Conservation (phyloP, 352 stramenopile genomes). For the Phytophthora cajani region DNA sequence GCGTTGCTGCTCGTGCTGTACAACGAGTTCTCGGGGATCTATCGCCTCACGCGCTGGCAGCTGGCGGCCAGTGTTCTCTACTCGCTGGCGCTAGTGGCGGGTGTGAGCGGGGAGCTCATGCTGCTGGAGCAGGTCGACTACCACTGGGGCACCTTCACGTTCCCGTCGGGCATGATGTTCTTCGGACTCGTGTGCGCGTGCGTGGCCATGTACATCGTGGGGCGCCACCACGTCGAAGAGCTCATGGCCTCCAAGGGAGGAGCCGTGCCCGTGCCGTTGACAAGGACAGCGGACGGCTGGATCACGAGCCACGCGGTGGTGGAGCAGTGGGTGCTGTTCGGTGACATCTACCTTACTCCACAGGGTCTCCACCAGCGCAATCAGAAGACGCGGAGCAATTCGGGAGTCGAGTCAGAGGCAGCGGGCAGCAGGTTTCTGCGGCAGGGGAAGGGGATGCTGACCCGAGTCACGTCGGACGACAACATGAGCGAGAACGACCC, state of each 20-base stretch:
- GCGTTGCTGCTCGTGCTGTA: conserved; percentile 75
- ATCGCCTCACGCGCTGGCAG: conserved; percentile 79
- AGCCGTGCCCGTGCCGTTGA: conserved; percentile 80
- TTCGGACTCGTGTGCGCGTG: conserved; percentile 77
- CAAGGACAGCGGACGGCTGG: conserved; percentile 76
- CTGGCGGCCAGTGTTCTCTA: conserved; percentile 79
- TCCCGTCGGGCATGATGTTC: conserved; percentile 80
- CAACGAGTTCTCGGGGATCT: conserved; percentile 79
- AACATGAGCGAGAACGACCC: conserved; percentile 67
- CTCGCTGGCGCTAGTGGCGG: conserved; percentile 64
- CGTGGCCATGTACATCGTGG: conserved; percentile 84
- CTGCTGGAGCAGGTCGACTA: conserved; percentile 78
- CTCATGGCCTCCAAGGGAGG: conserved; percentile 84
- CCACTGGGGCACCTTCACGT: conserved; percentile 75
- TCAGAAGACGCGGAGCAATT: conserved; percentile 60
- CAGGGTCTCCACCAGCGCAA: conserved; percentile 69
- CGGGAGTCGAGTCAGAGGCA: conserved; percentile 49
- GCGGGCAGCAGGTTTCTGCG: conserved; percentile 48
- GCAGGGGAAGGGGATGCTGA: conserved; percentile 56
- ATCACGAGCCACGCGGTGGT: conserved; percentile 83
- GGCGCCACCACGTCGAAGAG: conserved; percentile 78
- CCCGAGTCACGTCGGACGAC: conserved; percentile 40
- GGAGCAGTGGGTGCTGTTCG: conserved; percentile 87
- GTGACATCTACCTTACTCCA: conserved; percentile 73
- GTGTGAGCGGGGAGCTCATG: conserved; percentile 75